A percentile compares a stretch with the other conserved stretches of the same genome.
These are phyloP conservation scores for Chamaecrista fasciculata DNA, from an alignment of 306 rosid genomes.

Conservation along the genomic window DNA sequence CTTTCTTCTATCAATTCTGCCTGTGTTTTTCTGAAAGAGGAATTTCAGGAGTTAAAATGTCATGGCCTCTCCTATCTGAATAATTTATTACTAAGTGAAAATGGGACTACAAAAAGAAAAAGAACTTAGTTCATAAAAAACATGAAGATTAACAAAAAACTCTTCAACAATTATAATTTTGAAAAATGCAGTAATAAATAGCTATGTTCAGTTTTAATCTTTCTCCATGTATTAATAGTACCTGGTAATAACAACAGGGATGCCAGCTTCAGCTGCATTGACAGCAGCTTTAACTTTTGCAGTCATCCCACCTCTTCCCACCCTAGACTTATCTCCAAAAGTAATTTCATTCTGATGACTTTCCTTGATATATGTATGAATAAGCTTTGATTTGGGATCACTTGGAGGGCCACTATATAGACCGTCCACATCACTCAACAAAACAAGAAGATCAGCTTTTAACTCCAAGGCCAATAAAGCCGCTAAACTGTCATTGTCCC, in stretches of 20 bases:
- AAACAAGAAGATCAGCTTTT: conserved; percentile 92
- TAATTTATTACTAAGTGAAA: conserved; percentile 3
- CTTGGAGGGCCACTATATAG: conserved; percentile 97
- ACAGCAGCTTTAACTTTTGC: conserved; percentile 96
- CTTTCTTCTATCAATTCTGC: neutral
- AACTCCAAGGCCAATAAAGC: conserved; percentile 94
- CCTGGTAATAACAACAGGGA: conserved; percentile 97
- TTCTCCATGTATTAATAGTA: conserved; percentile 24
- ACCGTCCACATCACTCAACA: conserved; percentile 96
- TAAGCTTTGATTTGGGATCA: conserved; percentile 85
- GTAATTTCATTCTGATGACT: conserved; percentile 89
- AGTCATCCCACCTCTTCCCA: conserved; percentile 99
- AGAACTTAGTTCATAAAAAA: neutral
- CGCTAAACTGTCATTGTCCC: conserved; percentile 99
- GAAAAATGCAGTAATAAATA: conserved; percentile 16
- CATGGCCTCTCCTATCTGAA: neutral
- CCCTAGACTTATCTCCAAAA: conserved; percentile 96
- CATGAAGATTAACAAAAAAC: neutral
- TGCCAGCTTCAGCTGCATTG: conserved; percentile 88
- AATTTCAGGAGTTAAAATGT: neutral
- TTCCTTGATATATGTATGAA: conserved; percentile 88
- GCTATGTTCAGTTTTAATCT: conserved; percentile 9
- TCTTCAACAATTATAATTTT: conserved; percentile 6
- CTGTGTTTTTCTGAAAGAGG: conserved; percentile 1
- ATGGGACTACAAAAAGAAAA: conserved; percentile 3